Evolutionary conservation across 2,329 filamentous ascomycete species (phyloP).

Genomic region (Fusarium praegraminearum): DNA sequence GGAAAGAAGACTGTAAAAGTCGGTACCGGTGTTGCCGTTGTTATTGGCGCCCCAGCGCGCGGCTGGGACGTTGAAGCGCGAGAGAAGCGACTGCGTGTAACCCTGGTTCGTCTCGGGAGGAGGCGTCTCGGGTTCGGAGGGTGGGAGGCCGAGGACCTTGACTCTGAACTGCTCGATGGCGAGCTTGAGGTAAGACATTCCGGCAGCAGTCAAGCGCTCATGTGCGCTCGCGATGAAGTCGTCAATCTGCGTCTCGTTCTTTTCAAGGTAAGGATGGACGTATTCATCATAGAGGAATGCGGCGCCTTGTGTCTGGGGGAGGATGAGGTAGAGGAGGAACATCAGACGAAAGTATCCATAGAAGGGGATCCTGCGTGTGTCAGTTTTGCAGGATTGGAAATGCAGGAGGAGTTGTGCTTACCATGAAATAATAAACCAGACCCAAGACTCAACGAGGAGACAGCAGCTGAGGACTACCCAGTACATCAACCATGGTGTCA

Average conservation of each 20-base stretch:
- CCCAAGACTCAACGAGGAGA: slow-evolving; percentile 86
- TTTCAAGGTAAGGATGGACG: slow-evolving; percentile 86
- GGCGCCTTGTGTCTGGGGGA: slow-evolving; percentile 97
- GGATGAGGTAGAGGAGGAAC: slow-evolving; percentile 92
- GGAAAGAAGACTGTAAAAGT: slow-evolving; percentile 83
- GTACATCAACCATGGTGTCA: slow-evolving; percentile 99
- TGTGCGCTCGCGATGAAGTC: slow-evolving; percentile 86
- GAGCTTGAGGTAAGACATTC: slow-evolving; percentile 79
- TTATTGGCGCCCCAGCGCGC: slow-evolving; percentile 68
- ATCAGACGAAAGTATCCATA: slow-evolving; percentile 91
- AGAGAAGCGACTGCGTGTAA: slow-evolving; percentile 86
- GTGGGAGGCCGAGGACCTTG: slow-evolving; percentile 81
- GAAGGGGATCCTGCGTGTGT: slow-evolving; percentile 78
- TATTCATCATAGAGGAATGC: slow-evolving; percentile 85
- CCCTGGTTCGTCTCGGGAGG: slow-evolving; percentile 59
- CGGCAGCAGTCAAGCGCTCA: slow-evolving; percentile 80
- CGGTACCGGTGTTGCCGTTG: slow-evolving; percentile 58
- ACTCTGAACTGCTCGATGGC: slow-evolving; percentile 79
- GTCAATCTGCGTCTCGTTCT: slow-evolving; percentile 91
- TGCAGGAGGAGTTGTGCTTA: neutral
- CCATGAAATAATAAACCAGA: slow-evolving; percentile 88
- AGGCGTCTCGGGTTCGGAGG: slow-evolving; percentile 57
- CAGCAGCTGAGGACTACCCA: slow-evolving; percentile 92
- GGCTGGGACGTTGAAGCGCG: slow-evolving; percentile 85
- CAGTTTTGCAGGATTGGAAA: neutral